Evolutionary conservation across 2,329 filamentous ascomycete genomes (phyloP), one percentile per base, ranked within the genome.

Genomic region (Fusarium concolor): DNA sequence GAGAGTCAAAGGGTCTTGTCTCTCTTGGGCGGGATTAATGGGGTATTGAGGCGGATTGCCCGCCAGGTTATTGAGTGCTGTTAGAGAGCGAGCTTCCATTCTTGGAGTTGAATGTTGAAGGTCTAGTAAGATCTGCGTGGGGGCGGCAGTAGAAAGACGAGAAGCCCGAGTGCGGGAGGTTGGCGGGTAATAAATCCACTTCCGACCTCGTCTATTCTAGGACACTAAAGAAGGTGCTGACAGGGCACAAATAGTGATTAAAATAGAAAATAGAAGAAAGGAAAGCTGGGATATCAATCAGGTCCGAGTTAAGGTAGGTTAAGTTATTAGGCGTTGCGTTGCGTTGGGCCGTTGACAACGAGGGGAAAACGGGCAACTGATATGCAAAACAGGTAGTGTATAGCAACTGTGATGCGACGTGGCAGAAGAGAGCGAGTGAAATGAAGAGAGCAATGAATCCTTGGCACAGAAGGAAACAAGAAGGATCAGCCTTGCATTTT

Each of bases 1-100:
- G 39, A 99, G 86, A 4, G 90, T 89, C 50, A 98, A 79, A 6
- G 93, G 89, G 49, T 93, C 88, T 66, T 90, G 87, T 66, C 83
- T 87, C 72, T 86, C 82, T 70, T 91, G 89, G 5, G 89, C 87
- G 7, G 92, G 91, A 75, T 92, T 92, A 74, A 91, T 87, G 49
- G 93, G 93, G 77, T 97, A 96, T 72, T 90, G 87, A 45, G 96
- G 95, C 41, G 95, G 96, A 74, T 97, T 93, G 51, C 91, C 87
- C 66, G 96, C 95, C 66, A 97, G 87, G 41, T 87, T 83, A 68
- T 93, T 96, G 68, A 99, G 86, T 53, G 89, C 85, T 53, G 92
- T 91, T 43, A 98, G 84, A 44, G 95, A 98, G 73, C 87, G 89
- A 71, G 95, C 96, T 84, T 97, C 92, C 73, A 96, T 85, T 84